phyloP scores from a whole-genome alignment of 495 filamentous ascomycete species.

The Penicillium atrosanguineum region DNA sequence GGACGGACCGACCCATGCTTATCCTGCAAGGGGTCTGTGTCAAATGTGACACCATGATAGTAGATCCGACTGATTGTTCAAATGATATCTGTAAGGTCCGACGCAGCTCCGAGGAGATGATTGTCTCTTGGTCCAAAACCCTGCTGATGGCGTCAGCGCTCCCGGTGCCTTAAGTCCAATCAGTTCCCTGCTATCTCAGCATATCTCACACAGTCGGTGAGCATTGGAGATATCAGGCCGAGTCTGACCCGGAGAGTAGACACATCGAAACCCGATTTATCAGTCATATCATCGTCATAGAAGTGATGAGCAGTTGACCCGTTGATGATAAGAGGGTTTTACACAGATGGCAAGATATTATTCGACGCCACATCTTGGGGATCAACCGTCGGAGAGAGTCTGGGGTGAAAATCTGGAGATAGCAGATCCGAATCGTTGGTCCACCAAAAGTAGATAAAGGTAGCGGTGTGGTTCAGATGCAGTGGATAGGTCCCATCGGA shows the following conservation, averaged over 20 bases:
- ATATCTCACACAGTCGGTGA: neutral
- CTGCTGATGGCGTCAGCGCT: conserved; percentile 6
- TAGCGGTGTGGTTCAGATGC: neutral
- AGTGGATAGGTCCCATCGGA: neutral
- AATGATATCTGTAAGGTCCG: neutral
- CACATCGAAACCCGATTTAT: conserved; percentile 13
- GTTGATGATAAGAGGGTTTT: neutral
- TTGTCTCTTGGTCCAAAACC: neutral
- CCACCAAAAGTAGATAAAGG: neutral
- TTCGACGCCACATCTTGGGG: conserved; percentile 2
- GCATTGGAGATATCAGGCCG: neutral
- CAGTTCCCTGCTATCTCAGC: neutral
- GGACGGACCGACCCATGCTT: conserved; percentile 2
- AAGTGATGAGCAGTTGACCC: neutral
- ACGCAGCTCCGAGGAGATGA: conserved; percentile 7
- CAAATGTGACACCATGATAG: conserved; percentile 7
- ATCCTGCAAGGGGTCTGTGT: conserved; percentile 3
- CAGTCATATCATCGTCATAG: neutral
- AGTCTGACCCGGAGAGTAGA: conserved; percentile 1
- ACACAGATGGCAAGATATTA: neutral
- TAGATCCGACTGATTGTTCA: neutral
- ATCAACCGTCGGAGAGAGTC: conserved; percentile 11
- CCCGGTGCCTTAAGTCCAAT: neutral
- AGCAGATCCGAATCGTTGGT: neutral
- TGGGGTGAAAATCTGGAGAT: conserved; percentile 27